phyloP scores from a whole-genome alignment of 768 basidiomycete species.

The Tricholoma sp. region DNA sequence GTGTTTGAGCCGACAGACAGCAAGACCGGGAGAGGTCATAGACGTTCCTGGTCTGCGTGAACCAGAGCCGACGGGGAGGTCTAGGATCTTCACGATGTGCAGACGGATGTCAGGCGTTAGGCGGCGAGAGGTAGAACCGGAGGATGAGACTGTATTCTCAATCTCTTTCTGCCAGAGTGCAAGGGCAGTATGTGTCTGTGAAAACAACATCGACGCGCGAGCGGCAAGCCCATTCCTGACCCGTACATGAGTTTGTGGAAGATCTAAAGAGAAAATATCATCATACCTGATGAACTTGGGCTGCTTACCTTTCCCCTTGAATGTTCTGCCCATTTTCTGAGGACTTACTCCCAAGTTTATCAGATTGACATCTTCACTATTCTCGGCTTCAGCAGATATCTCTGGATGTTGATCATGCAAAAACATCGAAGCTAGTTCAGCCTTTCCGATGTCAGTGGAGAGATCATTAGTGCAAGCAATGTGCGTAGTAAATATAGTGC shows the following conservation, averaged over 20 bases:
- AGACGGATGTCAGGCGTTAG: constrained; percentile 39
- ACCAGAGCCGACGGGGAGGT: constrained; percentile 25
- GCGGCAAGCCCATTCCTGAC: constrained; percentile 55
- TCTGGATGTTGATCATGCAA: constrained; percentile 42
- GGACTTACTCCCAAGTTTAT: constrained; percentile 53
- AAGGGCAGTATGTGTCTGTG: constrained; percentile 39
- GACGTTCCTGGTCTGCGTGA: constrained; percentile 16
- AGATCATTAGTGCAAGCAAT: constrained; percentile 50
- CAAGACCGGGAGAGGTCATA: constrained; percentile 30
- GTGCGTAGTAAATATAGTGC: constrained; percentile 47
- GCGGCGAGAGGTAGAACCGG: constrained; percentile 17
- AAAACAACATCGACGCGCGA: constrained; percentile 37
- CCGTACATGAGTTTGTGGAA: neutral
- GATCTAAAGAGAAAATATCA: neutral
- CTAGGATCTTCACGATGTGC: constrained; percentile 37
- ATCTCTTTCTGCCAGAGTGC: constrained; percentile 50
- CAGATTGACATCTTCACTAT: constrained; percentile 33
- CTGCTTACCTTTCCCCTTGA: constrained; percentile 29
- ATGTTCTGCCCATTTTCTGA: constrained; percentile 34
- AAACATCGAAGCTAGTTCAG: constrained; percentile 50
- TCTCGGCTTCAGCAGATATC: constrained; percentile 19
- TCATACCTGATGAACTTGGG: constrained; percentile 46
- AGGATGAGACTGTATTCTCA: constrained; percentile 25
- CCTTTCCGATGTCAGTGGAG: constrained; percentile 42
- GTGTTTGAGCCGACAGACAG: constrained; percentile 30